Evolutionary conservation across 805 yeast species (phyloP).

Genomic region (Yamadazyma kitorensis): DNA sequence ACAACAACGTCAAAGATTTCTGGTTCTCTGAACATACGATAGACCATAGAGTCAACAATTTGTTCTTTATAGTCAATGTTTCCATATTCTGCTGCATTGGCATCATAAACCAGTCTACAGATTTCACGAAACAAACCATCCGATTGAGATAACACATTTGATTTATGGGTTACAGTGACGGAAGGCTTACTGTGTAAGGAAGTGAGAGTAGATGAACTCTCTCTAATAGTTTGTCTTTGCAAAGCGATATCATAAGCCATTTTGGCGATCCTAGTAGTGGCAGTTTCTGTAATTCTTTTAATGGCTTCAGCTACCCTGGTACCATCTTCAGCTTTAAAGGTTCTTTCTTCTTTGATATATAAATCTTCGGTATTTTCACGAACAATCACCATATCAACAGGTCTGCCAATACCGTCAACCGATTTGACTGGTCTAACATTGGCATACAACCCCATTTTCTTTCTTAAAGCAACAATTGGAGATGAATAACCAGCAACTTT

Average conservation of each 20-base stretch:
- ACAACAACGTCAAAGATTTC: slow-evolving; percentile 96
- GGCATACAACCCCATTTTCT: slow-evolving; percentile 91
- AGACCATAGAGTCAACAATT: slow-evolving; percentile 98
- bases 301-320: slow-evolving; percentile 94
- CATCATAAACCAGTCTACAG: slow-evolving; percentile 56
- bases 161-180: slow-evolving; percentile 93
- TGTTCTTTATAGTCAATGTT: slow-evolving; percentile 81
- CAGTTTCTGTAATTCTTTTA: slow-evolving; percentile 89
- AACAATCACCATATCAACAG: slow-evolving; percentile 96
- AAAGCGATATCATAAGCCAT: slow-evolving; percentile 92
- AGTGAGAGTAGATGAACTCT: slow-evolving; percentile 30
- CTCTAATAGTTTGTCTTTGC: slow-evolving; percentile 81
- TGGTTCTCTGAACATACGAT: slow-evolving; percentile 98
- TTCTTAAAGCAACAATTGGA: slow-evolving; percentile 97
- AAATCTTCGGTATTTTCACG: slow-evolving; percentile 98
- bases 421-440: slow-evolving; percentile 97
- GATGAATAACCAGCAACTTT: slow-evolving; percentile 97
- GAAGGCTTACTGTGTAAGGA: slow-evolving; percentile 49
- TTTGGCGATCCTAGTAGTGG: slow-evolving; percentile 80
- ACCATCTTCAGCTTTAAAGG: slow-evolving; percentile 75
- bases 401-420: slow-evolving; percentile 79
- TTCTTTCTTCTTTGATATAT: slow-evolving; percentile 88
- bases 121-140: slow-evolving; percentile 97
- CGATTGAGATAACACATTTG: slow-evolving; percentile 86
- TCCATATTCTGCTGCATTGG: slow-evolving; percentile 55